These are phyloP conservation scores for Tolypocladium sp. DNA, from an alignment of 2,329 filamentous ascomycete genomes.

Conservation along the genomic window DNA sequence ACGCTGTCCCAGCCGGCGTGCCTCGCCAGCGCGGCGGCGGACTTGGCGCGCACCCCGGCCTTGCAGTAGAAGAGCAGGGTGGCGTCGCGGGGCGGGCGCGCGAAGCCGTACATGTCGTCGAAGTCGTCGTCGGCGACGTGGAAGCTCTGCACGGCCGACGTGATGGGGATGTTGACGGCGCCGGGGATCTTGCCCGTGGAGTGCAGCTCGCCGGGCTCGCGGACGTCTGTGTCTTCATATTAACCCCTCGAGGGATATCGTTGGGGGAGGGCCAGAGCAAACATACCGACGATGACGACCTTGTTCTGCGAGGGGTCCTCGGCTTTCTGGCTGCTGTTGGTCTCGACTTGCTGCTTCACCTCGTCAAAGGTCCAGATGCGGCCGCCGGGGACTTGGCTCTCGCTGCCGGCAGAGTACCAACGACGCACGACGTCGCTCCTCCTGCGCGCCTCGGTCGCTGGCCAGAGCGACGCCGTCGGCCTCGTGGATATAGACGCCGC, in stretches of 20 bases:
- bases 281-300: constrained; percentile 38
- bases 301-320: constrained; percentile 10
- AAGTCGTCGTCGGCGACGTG: constrained; percentile 73
- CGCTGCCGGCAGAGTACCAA: constrained; percentile 16
- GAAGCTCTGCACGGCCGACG: constrained; percentile 67
- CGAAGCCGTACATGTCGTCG: constrained; percentile 70
- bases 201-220: constrained; percentile 60
- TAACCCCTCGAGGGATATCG: too few relatives aligned
- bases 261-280: too few relatives aligned
- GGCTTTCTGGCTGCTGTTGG: background rate
- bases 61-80: constrained; percentile 86
- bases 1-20: constrained; percentile 67
- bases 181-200: constrained; percentile 66
- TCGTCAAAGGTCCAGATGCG: constrained; percentile 42
- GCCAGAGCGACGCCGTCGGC: background rate
- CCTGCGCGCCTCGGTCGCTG: background rate
- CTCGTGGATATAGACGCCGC: background rate
- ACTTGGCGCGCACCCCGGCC: constrained; percentile 72
- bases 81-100: constrained; percentile 47
- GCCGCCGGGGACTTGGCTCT: background rate
- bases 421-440: background rate
- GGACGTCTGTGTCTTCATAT: too few relatives aligned
- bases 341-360: constrained; percentile 28
- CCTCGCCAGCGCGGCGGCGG: constrained; percentile 68
- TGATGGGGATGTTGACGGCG: constrained; percentile 75